Conservation (phyloP, 176 grass and related monocot species). For the Phoenix dactylifera region DNA sequence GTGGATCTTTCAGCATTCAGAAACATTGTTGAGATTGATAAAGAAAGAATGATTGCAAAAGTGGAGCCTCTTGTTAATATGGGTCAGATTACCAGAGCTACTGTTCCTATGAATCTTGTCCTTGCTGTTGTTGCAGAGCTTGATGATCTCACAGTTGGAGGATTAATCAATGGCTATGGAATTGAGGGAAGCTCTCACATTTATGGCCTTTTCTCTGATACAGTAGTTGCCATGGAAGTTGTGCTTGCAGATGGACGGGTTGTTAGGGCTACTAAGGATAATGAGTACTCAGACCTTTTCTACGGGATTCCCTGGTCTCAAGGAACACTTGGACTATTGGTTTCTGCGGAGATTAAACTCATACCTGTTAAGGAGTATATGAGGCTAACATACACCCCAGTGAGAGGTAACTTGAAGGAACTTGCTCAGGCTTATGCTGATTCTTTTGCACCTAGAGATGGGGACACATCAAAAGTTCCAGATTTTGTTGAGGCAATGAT, state of each 20-base stretch:
- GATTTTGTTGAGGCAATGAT: slow-evolving; percentile 95
- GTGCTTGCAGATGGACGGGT: slow-evolving; percentile 70
- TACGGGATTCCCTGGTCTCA: slow-evolving; percentile 89
- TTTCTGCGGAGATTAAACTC: slow-evolving; percentile 84
- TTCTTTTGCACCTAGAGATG: slow-evolving; percentile 65
- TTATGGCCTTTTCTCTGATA: slow-evolving; percentile 89
- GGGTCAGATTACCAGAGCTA: slow-evolving; percentile 74
- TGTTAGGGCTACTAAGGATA: slow-evolving; percentile 86
- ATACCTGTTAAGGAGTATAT: slow-evolving; percentile 92
- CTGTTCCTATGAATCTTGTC: slow-evolving; percentile 74
- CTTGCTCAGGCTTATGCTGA: slow-evolving; percentile 64
- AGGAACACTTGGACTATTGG: slow-evolving; percentile 76
- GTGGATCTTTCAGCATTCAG: slow-evolving; percentile 79
- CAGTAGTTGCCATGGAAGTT: slow-evolving; percentile 67
- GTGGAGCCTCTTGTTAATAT: slow-evolving; percentile 91
- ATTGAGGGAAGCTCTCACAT: slow-evolving; percentile 94
- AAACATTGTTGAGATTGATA: slow-evolving; percentile 80
- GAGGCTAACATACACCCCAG: slow-evolving; percentile 63
- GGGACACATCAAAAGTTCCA: slow-evolving; percentile 68
- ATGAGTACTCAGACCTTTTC: slow-evolving; percentile 88
- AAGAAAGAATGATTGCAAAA: slow-evolving; percentile 67
- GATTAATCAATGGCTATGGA: slow-evolving; percentile 85
- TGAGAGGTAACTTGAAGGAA: slow-evolving; percentile 46
- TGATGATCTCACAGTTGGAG: slow-evolving; percentile 89
- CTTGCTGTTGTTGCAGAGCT: slow-evolving; percentile 78